Evolutionary conservation across 176 grass and related monocot species (phyloP).

Genomic region (Hordeum marinum): DNA sequence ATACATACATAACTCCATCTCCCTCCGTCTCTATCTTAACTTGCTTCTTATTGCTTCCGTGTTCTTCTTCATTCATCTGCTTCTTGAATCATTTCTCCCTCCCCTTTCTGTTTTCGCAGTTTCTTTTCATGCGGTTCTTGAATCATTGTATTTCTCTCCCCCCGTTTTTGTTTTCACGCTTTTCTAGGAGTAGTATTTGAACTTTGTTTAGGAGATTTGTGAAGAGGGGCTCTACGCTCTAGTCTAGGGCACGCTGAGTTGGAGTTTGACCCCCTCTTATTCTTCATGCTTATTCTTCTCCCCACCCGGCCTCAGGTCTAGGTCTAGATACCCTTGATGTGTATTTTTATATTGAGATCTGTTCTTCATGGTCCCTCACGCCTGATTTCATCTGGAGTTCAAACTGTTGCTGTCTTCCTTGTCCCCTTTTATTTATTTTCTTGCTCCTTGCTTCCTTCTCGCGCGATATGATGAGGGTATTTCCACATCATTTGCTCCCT

Average conservation of each 20-base stretch:
- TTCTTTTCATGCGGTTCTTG: too few species aligned
- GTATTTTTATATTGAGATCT: not conserved
- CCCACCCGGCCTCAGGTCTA: too few species aligned
- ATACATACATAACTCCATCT: not conserved
- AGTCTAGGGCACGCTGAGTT: not conserved
- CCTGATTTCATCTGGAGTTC: slow-evolving; percentile 43
- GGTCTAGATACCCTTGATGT: too few species aligned
- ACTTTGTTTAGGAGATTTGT: not conserved
- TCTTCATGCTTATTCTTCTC: too few species aligned
- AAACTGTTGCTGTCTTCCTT: slow-evolving; percentile 34
- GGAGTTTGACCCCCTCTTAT: not conserved
- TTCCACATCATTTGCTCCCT: not conserved
- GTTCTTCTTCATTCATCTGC: not conserved
- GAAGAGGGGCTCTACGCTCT: not conserved
- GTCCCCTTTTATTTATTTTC: slow-evolving; percentile 16
- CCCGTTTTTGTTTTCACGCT: too few species aligned
- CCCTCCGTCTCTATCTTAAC: not conserved
- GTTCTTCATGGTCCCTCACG: slow-evolving; percentile 25
- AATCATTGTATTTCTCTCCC: too few species aligned
- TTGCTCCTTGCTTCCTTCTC: not conserved
- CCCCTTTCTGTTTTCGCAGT: not conserved
- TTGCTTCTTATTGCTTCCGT: not conserved
- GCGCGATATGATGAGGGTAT: not conserved
- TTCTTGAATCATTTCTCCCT: not conserved
- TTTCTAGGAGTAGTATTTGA: not conserved